Evolutionary conservation across 164 flowering plant genomes (phyloP).

Genomic region (Dillenia suffruticosa): DNA sequence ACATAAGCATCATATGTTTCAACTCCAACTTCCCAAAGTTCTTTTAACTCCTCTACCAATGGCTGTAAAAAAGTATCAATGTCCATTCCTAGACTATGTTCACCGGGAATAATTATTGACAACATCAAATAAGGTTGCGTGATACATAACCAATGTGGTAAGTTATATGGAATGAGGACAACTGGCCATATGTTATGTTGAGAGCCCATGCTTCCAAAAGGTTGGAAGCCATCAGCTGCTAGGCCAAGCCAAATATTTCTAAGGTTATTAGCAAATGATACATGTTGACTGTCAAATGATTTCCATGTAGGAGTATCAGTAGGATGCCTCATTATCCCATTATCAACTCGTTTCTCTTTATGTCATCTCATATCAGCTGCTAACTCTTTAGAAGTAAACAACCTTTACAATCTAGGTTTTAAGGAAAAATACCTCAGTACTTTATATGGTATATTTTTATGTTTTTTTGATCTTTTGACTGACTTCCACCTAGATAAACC

Average conservation of each 20-base stretch:
- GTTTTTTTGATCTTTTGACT: neutral
- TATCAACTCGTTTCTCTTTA: neutral
- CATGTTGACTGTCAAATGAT: neutral
- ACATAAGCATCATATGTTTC: neutral
- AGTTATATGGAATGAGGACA: constrained; percentile 4
- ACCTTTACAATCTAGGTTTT: constrained; percentile 2
- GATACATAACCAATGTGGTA: constrained; percentile 5
- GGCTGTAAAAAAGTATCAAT: neutral
- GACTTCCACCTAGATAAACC: neutral
- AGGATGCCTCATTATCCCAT: neutral
- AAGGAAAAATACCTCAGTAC: constrained; percentile 5
- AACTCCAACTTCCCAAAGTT: constrained; percentile 5
- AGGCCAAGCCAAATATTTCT: constrained; percentile 8
- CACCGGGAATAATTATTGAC: neutral
- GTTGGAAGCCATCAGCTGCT: constrained; percentile 2
- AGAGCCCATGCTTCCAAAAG: neutral
- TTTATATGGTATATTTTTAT: neutral
- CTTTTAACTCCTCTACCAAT: neutral
- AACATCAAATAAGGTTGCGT: neutral
- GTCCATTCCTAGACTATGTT: neutral
- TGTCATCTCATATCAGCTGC: constrained; percentile 7
- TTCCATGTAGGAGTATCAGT: neutral
- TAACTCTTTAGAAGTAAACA: neutral
- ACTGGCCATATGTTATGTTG: constrained; percentile 7
- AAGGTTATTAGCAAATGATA: constrained; percentile 1